Percentiles rank a stretch among this genome's conserved stretches.
These are phyloP conservation scores for Aspergillus sclerotioniger DNA, from an alignment of 495 filamentous ascomycete species.

Conservation along the genomic window DNA sequence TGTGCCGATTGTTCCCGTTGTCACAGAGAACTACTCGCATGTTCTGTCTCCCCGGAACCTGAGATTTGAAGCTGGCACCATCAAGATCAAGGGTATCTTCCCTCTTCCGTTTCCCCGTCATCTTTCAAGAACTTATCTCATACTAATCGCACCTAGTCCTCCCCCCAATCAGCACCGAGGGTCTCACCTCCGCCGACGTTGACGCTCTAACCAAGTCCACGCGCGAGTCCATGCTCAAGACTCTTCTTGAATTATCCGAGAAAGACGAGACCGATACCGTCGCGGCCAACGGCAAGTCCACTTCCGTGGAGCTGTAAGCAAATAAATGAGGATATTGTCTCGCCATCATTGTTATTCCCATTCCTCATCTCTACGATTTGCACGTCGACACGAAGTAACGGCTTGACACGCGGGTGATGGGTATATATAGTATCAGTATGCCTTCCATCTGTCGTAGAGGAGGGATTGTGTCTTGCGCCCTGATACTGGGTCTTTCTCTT, in stretches of 20 bases:
- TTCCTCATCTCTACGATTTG: neutral
- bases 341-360: neutral
- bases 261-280: constrained; percentile 22
- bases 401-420: neutral
- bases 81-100: constrained; percentile 74
- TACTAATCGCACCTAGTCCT: constrained; percentile 54
- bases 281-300: constrained; percentile 31
- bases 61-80: constrained; percentile 70
- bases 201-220: constrained; percentile 70
- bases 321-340: neutral
- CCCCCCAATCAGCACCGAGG: constrained; percentile 78
- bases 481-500: too few species aligned
- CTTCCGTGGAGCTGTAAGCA: constrained; percentile 41
- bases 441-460: too few species aligned
- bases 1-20: constrained; percentile 86
- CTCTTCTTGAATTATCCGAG: constrained; percentile 61
- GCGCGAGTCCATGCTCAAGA: constrained; percentile 76
- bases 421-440: too few species aligned
- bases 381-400: neutral
- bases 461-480: too few species aligned
- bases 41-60: constrained; percentile 67
- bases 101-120: neutral
- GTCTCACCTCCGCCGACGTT: constrained; percentile 75
- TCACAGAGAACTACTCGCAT: constrained; percentile 81
- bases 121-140: neutral